Evolutionary conservation across 163 green algal species (phyloP).

Genomic region (Chlorella variabilis): DNA sequence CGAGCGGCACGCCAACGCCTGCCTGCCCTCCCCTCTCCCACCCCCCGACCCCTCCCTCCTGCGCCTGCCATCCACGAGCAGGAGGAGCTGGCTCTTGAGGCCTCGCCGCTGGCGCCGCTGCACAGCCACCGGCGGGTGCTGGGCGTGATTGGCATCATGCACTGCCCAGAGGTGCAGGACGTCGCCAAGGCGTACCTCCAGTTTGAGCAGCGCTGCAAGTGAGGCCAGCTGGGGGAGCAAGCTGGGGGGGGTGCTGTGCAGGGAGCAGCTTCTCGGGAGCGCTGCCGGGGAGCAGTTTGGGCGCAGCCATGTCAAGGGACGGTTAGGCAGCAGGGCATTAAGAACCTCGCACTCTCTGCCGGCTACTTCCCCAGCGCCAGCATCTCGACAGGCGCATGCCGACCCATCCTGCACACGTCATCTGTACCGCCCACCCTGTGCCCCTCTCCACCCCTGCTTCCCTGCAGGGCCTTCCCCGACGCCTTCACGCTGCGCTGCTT

Average conservation of each 20-base stretch:
- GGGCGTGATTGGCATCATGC: slow-evolving; percentile 76
- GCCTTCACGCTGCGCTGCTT: slow-evolving; percentile 74
- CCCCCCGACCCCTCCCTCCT: not conserved
- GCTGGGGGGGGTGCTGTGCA: too few relatives aligned
- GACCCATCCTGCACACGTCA: too few relatives aligned
- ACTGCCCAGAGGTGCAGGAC: slow-evolving; percentile 60
- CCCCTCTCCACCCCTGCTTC: not conserved
- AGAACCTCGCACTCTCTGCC: too few relatives aligned
- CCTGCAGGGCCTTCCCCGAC: slow-evolving; percentile 60
- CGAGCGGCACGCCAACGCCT: too few relatives aligned
- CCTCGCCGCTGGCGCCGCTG: slow-evolving; percentile 61
- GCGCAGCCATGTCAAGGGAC: too few relatives aligned
- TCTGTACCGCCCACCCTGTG: not conserved
- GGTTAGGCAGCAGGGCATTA: too few relatives aligned
- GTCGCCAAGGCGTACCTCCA: slow-evolving; percentile 55
- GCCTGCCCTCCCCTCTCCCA: not conserved
- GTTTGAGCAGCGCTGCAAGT: slow-evolving; percentile 69
- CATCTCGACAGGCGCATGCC: not conserved
- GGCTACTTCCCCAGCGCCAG: too few relatives aligned
- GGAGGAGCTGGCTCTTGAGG: slow-evolving; percentile 60
- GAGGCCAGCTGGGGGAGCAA: not conserved
- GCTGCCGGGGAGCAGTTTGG: too few relatives aligned
- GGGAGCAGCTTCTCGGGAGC: too few relatives aligned
- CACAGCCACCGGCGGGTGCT: slow-evolving; percentile 69
- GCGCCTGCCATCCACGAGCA: too few relatives aligned